Percentiles rank a stretch among this genome's conserved stretches.
Evolutionary conservation across 257 asterid species (phyloP).

Genomic region (Fraxinus cuspidata): DNA sequence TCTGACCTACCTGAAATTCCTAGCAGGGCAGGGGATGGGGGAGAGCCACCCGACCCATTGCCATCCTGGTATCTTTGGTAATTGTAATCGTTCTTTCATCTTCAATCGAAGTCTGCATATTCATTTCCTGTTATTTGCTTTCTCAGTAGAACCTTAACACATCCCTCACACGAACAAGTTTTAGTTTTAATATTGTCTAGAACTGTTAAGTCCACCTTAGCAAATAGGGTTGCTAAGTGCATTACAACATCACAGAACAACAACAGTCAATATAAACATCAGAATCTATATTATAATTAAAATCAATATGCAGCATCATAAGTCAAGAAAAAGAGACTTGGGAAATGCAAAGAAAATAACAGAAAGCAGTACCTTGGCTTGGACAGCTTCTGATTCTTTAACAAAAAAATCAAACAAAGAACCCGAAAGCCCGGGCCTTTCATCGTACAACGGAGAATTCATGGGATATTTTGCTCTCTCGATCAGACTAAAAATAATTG

Average conservation of each 20-base stretch:
- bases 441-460: conserved; percentile 47
- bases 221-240: background rate
- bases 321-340: background rate
- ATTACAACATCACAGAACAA: background rate
- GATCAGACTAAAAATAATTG: conserved; percentile 65
- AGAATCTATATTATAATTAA: background rate
- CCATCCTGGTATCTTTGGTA: too few relatives aligned
- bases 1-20: too few relatives aligned
- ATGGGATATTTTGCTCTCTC: conserved; percentile 70
- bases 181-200: background rate
- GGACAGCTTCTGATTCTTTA: conserved; percentile 74
- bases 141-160: too few relatives aligned
- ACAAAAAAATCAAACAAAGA: conserved; percentile 55
- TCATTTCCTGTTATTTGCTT: too few relatives aligned
- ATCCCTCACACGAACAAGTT: background rate
- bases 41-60: too few relatives aligned
- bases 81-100: too few relatives aligned
- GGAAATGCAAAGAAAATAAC: background rate
- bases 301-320: background rate
- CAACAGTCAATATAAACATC: conserved; percentile 5
- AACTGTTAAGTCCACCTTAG: too few relatives aligned
- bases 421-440: conserved; percentile 18
- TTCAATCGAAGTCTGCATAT: too few relatives aligned
- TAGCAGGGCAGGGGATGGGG: too few relatives aligned
- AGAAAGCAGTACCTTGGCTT: conserved; percentile 59